Percentiles rank a stretch among this genome's conserved stretches.
phyloP scores from a whole-genome alignment of 495 filamentous ascomycete genomes.

The Tuber borchii region DNA sequence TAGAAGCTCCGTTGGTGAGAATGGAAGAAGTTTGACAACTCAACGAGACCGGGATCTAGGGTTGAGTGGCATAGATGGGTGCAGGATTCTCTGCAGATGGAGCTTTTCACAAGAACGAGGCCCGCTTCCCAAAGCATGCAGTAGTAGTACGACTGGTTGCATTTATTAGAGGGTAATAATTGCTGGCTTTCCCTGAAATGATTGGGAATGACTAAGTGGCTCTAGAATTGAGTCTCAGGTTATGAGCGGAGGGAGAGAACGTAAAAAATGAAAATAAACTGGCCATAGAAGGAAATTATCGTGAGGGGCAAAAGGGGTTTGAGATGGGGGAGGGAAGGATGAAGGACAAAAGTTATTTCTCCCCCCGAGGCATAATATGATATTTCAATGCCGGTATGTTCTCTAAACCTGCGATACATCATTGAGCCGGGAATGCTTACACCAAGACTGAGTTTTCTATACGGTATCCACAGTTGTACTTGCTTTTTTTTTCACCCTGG shows the following conservation, averaged over 20 bases:
- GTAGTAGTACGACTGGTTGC: slow-evolving; percentile 6
- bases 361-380: background rate
- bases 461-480: background rate
- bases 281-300: background rate
- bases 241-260: background rate
- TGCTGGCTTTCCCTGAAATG: slow-evolving; percentile 6
- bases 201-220: background rate
- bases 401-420: background rate
- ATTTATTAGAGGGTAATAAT: slow-evolving; percentile 13
- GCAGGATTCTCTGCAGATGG: slow-evolving; percentile 1
- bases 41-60: slow-evolving; percentile 24
- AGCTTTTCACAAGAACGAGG: slow-evolving; percentile 13
- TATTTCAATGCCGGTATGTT: background rate
- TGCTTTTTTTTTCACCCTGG: slow-evolving; percentile 9
- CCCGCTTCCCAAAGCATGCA: slow-evolving; percentile 3
- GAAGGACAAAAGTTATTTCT: background rate
- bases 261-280: background rate
- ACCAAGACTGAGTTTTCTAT: background rate
- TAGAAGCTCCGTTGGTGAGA: slow-evolving; percentile 14
- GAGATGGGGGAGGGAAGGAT: background rate
- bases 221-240: background rate
- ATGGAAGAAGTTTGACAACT: slow-evolving; percentile 20
- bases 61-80: slow-evolving; percentile 10
- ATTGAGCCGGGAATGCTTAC: slow-evolving; percentile 1
- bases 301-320: background rate